A percentile compares a stretch with the other conserved stretches of the same genome.
phyloP scores from a whole-genome alignment of 2,329 filamentous ascomycete genomes.

The Paraconiothyrium brasiliense region DNA sequence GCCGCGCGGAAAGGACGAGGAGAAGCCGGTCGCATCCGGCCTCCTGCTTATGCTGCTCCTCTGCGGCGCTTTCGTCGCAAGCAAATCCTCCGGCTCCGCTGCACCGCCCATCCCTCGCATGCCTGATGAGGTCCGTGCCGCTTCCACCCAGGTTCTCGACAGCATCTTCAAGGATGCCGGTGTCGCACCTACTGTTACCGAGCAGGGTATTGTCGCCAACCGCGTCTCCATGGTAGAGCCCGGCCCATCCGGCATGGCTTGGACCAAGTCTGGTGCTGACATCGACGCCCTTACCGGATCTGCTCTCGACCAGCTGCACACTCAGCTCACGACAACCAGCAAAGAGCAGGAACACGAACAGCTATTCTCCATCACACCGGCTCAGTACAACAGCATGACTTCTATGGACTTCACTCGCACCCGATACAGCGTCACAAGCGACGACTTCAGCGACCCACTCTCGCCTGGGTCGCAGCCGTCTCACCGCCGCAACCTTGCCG shows the following conservation, averaged over 20 bases:
- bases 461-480: constrained; percentile 56
- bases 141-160: constrained; percentile 79
- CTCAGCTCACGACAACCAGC: constrained; percentile 66
- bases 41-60: constrained; percentile 95
- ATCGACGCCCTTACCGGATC: constrained; percentile 48
- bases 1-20: constrained; percentile 56
- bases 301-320: constrained; percentile 52
- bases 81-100: constrained; percentile 77
- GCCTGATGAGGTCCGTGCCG: constrained; percentile 81
- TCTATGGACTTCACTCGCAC: constrained; percentile 74
- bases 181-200: constrained; percentile 56
- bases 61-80: constrained; percentile 94
- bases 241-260: constrained; percentile 47
- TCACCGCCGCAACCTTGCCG: constrained; percentile 77
- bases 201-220: constrained; percentile 63
- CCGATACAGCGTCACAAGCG: constrained; percentile 60
- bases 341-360: constrained; percentile 89
- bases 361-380: constrained; percentile 83
- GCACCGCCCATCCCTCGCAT: constrained; percentile 77
- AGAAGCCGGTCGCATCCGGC: constrained; percentile 76
- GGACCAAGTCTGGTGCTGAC: constrained; percentile 50
- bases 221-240: constrained; percentile 52
- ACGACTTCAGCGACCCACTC: constrained; percentile 48
- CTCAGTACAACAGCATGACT: constrained; percentile 87
- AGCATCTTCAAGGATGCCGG: constrained; percentile 85